Evolutionary conservation across 148 eudicot genomes (phyloP).

Genomic region (Polygonum maritimum): DNA sequence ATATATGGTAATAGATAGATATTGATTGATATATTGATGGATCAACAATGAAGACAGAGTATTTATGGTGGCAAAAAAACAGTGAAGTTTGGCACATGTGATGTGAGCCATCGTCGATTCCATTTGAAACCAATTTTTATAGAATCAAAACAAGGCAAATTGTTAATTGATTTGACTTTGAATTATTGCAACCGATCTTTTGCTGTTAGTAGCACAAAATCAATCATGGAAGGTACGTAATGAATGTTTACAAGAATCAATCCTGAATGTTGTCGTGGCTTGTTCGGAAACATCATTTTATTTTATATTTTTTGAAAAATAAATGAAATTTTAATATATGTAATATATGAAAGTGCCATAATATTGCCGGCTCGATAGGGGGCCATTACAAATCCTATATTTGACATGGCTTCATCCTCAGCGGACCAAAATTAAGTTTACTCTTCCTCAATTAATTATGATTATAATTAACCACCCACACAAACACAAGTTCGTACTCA

Average conservation of each 20-base stretch:
- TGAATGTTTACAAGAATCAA: not conserved
- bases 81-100: not conserved
- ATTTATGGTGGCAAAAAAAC: too few relatives aligned
- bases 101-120: not conserved
- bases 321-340: not conserved
- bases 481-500: not conserved
- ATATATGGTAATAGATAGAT: too few relatives aligned
- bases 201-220: not conserved
- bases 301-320: not conserved
- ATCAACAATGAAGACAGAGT: too few relatives aligned
- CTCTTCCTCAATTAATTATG: not conserved
- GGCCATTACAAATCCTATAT: not conserved
- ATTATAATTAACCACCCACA: too few relatives aligned
- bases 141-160: not conserved
- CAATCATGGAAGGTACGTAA: not conserved
- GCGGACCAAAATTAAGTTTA: not conserved
- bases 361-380: not conserved
- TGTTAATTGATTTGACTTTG: not conserved
- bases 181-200: not conserved
- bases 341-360: not conserved
- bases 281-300: not conserved
- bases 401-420: not conserved
- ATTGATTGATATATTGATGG: too few relatives aligned
- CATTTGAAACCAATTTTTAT: not conserved
- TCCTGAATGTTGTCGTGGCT: not conserved